These are phyloP conservation scores for Moesziomyces sp. DNA, from an alignment of 1,284 basidiomycete genomes.

Conservation along the genomic window DNA sequence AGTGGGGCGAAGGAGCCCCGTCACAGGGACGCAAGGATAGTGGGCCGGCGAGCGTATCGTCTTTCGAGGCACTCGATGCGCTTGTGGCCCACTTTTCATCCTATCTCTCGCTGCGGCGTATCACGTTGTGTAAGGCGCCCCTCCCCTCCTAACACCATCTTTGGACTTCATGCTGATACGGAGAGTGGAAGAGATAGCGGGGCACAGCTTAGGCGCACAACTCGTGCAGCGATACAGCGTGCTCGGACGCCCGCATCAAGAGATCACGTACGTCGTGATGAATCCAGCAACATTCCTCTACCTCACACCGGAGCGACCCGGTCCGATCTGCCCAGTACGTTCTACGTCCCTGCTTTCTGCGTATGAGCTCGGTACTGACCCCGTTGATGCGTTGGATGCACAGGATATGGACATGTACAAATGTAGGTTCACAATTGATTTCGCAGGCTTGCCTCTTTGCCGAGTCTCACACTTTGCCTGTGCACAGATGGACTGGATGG, in stretches of 20 bases:
- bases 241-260: slow-evolving; percentile 7
- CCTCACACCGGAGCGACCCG: slow-evolving; percentile 15
- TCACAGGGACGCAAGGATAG: neutral
- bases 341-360: neutral
- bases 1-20: slow-evolving; percentile 49
- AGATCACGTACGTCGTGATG: slow-evolving; percentile 22
- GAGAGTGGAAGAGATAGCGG: slow-evolving; percentile 16
- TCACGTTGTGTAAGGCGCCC: slow-evolving; percentile 36
- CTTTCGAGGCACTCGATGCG: slow-evolving; percentile 44
- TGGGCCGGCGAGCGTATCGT: slow-evolving; percentile 16
- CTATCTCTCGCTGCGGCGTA: slow-evolving; percentile 8
- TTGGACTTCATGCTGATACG: neutral
- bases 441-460: too few relatives aligned
- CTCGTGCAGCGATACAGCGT: slow-evolving; percentile 44
- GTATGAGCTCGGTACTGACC: neutral
- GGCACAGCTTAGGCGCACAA: slow-evolving; percentile 47
- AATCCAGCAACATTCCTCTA: slow-evolving; percentile 47
- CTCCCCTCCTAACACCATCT: neutral
- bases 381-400: neutral
- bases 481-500: slow-evolving; percentile 33
- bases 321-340: slow-evolving; percentile 20
- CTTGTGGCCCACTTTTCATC: slow-evolving; percentile 16
- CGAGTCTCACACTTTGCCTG: too few relatives aligned
- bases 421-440: slow-evolving; percentile 34
- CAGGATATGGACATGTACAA: slow-evolving; percentile 50